Evolutionary conservation across 2,329 filamentous ascomycete species (phyloP).

Genomic region (Verticillium alfalfae): DNA sequence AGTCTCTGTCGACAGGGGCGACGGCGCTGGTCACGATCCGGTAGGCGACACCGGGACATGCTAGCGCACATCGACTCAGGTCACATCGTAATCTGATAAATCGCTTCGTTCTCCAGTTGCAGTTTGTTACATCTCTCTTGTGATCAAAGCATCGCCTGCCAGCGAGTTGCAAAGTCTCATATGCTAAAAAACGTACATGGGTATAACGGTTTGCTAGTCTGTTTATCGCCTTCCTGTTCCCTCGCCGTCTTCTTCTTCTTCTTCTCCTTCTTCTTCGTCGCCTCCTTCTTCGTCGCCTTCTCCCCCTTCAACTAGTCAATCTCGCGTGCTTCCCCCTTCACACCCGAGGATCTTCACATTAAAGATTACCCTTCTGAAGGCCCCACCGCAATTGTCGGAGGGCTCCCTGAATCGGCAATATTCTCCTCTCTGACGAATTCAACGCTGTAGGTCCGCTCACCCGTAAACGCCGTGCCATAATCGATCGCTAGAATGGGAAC

Average conservation of each 20-base stretch:
- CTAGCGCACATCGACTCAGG: not conserved
- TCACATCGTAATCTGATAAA: not conserved
- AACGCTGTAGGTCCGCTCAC: not conserved
- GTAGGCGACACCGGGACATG: not conserved
- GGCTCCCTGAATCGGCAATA: not conserved
- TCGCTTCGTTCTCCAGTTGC: not conserved
- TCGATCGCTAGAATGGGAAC: not conserved
- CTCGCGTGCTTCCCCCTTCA: not conserved
- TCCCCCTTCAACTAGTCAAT: too few species aligned
- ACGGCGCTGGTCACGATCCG: not conserved
- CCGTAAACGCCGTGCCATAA: not conserved
- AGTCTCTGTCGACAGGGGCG: too few species aligned
- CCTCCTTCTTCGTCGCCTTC: too few species aligned
- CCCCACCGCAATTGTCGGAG: not conserved
- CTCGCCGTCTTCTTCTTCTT: not conserved
- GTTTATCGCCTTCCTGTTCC: not conserved
- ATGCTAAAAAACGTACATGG: not conserved
- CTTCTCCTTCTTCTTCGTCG: too few species aligned
- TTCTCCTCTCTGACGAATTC: not conserved
- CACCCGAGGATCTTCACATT: not conserved
- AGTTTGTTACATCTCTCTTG: not conserved
- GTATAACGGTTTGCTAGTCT: not conserved
- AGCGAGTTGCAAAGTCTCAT: not conserved
- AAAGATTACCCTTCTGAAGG: not conserved
- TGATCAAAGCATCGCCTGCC: not conserved